Conservation (phyloP, 768 basidiomycete species). For the Piloderma croceum region DNA sequence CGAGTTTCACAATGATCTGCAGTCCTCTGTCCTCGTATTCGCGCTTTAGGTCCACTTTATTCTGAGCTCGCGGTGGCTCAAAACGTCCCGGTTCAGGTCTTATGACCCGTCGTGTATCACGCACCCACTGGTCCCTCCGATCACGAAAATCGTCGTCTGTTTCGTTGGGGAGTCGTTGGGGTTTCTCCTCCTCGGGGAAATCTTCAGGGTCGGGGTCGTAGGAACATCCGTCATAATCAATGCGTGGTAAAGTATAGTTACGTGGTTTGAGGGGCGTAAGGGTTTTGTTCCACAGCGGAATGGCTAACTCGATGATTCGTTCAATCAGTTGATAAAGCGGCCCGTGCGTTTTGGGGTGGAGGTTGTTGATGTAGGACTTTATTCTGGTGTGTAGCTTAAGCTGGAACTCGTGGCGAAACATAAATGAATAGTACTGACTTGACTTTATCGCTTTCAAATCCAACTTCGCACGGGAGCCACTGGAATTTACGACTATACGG, state of each 20-base stretch:
- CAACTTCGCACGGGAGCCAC: conserved; percentile 22
- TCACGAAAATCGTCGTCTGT: conserved; percentile 7
- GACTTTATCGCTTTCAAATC: conserved; percentile 11
- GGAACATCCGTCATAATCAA: conserved; percentile 5
- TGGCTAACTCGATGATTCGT: conserved; percentile 20
- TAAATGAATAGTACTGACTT: conserved; percentile 9
- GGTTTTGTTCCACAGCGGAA: conserved; percentile 27
- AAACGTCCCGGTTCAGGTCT: conserved; percentile 14
- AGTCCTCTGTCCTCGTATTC: conserved; percentile 24
- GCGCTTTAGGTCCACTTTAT: conserved; percentile 6
- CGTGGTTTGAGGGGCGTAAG: conserved; percentile 15
- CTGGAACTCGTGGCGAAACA: too few relatives aligned
- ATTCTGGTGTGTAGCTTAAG: too few relatives aligned
- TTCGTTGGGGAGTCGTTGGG: conserved; percentile 6
- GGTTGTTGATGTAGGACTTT: conserved; percentile 36
- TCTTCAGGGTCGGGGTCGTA: conserved; percentile 7
- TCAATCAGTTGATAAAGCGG: conserved; percentile 24
- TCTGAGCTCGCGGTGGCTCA: conserved; percentile 4
- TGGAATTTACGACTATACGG: conserved; percentile 9
- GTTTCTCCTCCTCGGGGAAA: conserved; percentile 4
- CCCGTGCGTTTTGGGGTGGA: conserved; percentile 25
- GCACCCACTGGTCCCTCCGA: conserved; percentile 6
- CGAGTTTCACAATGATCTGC: conserved; percentile 29
- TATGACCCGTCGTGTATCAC: conserved; percentile 4
- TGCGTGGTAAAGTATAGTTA: too few relatives aligned